A percentile compares a stretch with the other conserved stretches of the same genome.
These are phyloP conservation scores for Aspergillus calidoustus DNA, from an alignment of 2,329 filamentous ascomycete species.

Conservation along the genomic window DNA sequence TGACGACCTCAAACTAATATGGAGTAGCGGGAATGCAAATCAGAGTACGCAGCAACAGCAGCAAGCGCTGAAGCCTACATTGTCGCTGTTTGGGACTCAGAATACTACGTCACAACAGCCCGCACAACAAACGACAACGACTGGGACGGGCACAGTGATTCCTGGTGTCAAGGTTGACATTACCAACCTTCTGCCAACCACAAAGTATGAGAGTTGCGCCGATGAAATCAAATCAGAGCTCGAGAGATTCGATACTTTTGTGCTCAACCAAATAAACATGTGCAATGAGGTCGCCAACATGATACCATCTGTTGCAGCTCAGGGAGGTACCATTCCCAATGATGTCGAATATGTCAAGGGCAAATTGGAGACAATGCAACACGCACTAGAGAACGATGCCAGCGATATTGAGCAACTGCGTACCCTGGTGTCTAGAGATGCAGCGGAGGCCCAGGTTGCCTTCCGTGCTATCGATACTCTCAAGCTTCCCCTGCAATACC, in stretches of 20 bases:
- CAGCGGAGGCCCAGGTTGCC: slow-evolving; percentile 70
- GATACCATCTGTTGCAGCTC: slow-evolving; percentile 64
- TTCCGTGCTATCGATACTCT: slow-evolving; percentile 77
- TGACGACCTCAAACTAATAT: slow-evolving; percentile 5
- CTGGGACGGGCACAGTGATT: slow-evolving; percentile 46
- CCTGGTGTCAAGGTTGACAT: slow-evolving; percentile 80
- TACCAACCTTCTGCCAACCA: slow-evolving; percentile 79
- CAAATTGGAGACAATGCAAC: slow-evolving; percentile 66
- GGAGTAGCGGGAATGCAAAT: slow-evolving; percentile 26
- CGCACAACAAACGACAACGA: slow-evolving; percentile 40
- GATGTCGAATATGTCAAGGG: slow-evolving; percentile 68
- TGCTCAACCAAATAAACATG: slow-evolving; percentile 74
- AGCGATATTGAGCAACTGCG: slow-evolving; percentile 62
- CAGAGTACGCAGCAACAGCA: slow-evolving; percentile 38
- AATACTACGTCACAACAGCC: slow-evolving; percentile 35
- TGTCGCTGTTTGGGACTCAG: slow-evolving; percentile 46
- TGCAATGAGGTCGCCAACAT: slow-evolving; percentile 78
- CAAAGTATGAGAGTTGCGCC: slow-evolving; percentile 87
- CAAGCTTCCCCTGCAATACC: slow-evolving; percentile 69
- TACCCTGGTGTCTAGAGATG: slow-evolving; percentile 66
- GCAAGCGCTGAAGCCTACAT: slow-evolving; percentile 55
- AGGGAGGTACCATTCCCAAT: slow-evolving; percentile 66
- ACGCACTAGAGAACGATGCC: slow-evolving; percentile 66
- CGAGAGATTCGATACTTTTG: slow-evolving; percentile 75
- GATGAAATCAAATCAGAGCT: slow-evolving; percentile 81